Conservation (phyloP, 495 filamentous ascomycete genomes). For the Aspergillus indologenus region DNA sequence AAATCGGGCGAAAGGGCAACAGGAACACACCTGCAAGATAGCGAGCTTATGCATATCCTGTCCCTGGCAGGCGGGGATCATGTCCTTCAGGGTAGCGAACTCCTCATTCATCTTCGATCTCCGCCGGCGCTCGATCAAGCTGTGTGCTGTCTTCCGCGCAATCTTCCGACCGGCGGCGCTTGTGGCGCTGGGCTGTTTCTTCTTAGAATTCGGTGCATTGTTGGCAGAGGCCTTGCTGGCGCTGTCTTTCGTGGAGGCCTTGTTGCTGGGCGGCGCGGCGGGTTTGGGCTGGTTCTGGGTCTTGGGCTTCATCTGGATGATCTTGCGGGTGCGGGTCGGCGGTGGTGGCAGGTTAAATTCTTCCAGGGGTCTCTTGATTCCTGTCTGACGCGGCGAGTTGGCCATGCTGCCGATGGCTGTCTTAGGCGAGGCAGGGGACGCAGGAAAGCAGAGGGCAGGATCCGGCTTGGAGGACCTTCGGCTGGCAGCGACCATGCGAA, state of each 20-base stretch:
- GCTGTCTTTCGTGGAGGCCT: constrained; percentile 27
- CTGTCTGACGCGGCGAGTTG: constrained; percentile 56
- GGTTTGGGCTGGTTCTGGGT: constrained; percentile 29
- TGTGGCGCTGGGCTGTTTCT: constrained; percentile 63
- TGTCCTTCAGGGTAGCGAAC: constrained; percentile 86
- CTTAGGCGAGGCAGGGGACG: constrained; percentile 56
- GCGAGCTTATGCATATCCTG: constrained; percentile 98
- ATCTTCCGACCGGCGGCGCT: constrained; percentile 87
- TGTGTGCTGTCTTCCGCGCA: constrained; percentile 93
- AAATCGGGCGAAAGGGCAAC: not conserved
- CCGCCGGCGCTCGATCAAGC: constrained; percentile 84
- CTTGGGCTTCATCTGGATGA: constrained; percentile 91
- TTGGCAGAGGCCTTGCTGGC: constrained; percentile 27
- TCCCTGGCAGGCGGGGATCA: constrained; percentile 89
- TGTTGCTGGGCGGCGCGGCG: constrained; percentile 18
- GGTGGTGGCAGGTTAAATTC: constrained; percentile 84
- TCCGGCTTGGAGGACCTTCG: constrained; percentile 43
- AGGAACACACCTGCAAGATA: constrained; percentile 74
- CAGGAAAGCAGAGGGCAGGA: constrained; percentile 49
- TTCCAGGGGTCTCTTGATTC: constrained; percentile 47
- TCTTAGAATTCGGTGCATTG: constrained; percentile 49
- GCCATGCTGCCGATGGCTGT: constrained; percentile 37
- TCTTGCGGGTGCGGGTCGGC: constrained; percentile 87
- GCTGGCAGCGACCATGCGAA: constrained; percentile 36
- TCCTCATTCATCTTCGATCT: constrained; percentile 99